Percentiles rank a stretch among this genome's conserved stretches.
These are phyloP conservation scores for Cyberlindnera xylosilytica DNA, from an alignment of 805 yeast species.

Conservation along the genomic window DNA sequence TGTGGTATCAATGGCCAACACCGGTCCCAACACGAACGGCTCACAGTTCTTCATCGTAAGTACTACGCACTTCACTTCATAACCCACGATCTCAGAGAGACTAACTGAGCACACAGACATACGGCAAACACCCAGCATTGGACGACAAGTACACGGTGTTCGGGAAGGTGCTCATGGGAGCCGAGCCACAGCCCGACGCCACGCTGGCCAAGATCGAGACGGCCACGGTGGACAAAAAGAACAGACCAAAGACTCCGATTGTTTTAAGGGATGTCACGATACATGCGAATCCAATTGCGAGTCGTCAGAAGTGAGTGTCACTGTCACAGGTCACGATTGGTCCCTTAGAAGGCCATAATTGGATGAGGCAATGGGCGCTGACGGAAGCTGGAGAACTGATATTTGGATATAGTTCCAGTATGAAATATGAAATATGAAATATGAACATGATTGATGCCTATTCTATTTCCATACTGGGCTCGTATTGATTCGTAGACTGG, in stretches of 20 bases:
- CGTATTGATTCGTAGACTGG: too few relatives aligned
- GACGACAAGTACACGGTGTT: constrained; percentile 68
- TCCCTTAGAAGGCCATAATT: too few relatives aligned
- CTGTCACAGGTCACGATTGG: too few relatives aligned
- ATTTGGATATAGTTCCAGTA: too few relatives aligned
- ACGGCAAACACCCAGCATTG: constrained; percentile 81
- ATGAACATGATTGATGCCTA: too few relatives aligned
- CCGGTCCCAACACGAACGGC: constrained; percentile 65
- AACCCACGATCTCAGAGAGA: neutral
- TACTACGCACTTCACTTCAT: constrained; percentile 1
- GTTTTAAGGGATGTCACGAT: constrained; percentile 32
- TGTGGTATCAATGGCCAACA: constrained; percentile 66
- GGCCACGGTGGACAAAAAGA: constrained; percentile 32
- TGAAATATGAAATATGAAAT: too few relatives aligned
- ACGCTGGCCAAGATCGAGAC: constrained; percentile 28
- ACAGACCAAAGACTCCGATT: constrained; percentile 32
- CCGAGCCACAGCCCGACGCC: constrained; percentile 26
- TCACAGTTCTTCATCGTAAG: constrained; percentile 61
- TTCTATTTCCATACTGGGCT: too few relatives aligned
- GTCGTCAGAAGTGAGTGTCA: too few relatives aligned
- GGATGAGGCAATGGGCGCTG: too few relatives aligned
- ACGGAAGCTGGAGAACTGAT: too few relatives aligned
- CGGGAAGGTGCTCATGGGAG: constrained; percentile 68
- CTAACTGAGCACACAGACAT: constrained; percentile 43
- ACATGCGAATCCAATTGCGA: constrained; percentile 46